Evolutionary conservation across 208 protist species (phyloP), one percentile per base, ranked within the genome.

Genomic region (Crithidia expoeki): DNA sequence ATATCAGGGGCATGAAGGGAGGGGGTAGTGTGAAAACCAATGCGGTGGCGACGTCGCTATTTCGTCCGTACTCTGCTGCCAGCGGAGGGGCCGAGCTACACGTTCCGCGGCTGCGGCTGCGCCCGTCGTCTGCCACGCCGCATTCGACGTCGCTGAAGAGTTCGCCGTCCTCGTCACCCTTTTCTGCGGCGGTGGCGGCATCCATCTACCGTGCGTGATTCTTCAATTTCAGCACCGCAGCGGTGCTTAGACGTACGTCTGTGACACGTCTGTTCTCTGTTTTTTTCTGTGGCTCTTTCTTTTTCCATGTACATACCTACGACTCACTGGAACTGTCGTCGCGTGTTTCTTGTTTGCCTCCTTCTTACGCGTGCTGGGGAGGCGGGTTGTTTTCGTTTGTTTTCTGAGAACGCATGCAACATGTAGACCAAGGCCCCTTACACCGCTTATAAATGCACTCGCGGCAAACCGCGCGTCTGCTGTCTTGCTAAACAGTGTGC

Each of bases 51-150:
- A 1, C 58, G 36, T 23, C 58, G 12, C 27, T 40, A 4, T 12
- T 67, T 4, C 33, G 47, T 30, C 11, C 6, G 28, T 25, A 42
- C 19, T 23, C 36, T 0, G 47, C 12, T 2, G 47, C 51, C 42
- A 19, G 42, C 9, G 32, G 34, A 0, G 28, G 5, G 16, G 17
- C 49, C 0, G 38, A 11, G 33, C 2, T 40, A 34, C 51, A 36
- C 25, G 51, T 69, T 4, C 63, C 63, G 14, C 63, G 47, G 32
- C 38, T 51, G 50, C 63, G 63, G 17, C n/a, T 40, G 33, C 52
- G 51, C 19, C 51, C 52, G 1, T 42, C 51, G 7, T 52, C 49
- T 0, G 12, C 63, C 5, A 42, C 36, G 63, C 25, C 63, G 7
- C 16, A 9, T 9, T 10, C 34, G 17, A 51, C 52, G 12, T 38